These are phyloP conservation scores for Ambrosia trifida DNA, from an alignment of 129 eudicot species.

Conservation along the genomic window DNA sequence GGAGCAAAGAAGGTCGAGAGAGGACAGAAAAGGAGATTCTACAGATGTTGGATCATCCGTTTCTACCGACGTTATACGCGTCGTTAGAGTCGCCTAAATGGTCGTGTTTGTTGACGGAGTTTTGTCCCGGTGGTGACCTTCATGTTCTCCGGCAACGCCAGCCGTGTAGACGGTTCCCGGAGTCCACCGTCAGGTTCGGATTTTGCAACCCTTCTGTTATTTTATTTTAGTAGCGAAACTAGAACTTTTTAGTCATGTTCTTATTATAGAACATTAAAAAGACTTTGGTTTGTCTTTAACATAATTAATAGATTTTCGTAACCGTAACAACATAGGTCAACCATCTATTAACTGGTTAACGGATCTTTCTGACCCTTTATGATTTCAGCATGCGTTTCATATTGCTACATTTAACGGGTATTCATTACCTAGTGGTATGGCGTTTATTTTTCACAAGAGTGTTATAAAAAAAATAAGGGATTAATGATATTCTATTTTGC, in stretches of 20 bases:
- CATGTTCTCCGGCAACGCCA: constrained; percentile 90
- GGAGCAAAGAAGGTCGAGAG: constrained; percentile 71
- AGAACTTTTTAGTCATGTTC: too few species aligned
- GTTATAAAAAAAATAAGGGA: too few species aligned
- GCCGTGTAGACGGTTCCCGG: constrained; percentile 70
- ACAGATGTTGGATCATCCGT: constrained; percentile 74
- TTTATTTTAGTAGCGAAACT: too few species aligned
- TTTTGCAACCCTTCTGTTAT: background rate
- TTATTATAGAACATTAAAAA: too few species aligned
- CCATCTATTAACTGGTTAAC: too few species aligned
- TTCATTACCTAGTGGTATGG: too few species aligned
- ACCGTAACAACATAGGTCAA: too few species aligned
- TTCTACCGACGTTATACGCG: constrained; percentile 67
- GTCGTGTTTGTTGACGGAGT: constrained; percentile 75
- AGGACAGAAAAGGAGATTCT: constrained; percentile 68
- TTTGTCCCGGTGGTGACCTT: constrained; percentile 92
- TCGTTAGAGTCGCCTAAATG: constrained; percentile 59
- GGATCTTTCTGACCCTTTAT: background rate
- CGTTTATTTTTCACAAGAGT: too few species aligned
- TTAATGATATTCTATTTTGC: background rate
- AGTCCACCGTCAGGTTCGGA: constrained; percentile 81
- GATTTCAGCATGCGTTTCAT: too few species aligned
- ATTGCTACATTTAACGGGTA: too few species aligned
- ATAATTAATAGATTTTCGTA: too few species aligned
- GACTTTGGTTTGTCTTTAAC: too few species aligned